Evolutionary conservation across 768 basidiomycete species (phyloP).

Genomic region (Pleurotus ostreatus): DNA sequence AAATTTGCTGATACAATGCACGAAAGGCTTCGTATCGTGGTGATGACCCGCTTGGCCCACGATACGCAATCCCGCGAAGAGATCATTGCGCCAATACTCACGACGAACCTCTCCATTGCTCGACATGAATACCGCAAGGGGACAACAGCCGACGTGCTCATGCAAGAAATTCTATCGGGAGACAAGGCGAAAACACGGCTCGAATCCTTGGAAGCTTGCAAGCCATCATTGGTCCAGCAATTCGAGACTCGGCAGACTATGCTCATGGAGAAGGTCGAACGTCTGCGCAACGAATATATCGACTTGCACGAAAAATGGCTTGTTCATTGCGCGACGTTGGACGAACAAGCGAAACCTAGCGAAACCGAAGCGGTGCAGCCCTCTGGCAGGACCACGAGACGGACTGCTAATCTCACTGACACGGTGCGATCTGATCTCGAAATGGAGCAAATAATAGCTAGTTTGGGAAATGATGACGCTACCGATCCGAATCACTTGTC

Average conservation of each 20-base stretch:
- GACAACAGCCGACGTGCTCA: constrained; percentile 36
- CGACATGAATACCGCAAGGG: constrained; percentile 17
- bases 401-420: constrained; percentile 73
- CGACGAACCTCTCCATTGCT: constrained; percentile 50
- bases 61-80: constrained; percentile 62
- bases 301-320: constrained; percentile 69
- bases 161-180: constrained; percentile 43
- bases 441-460: constrained; percentile 97
- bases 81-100: constrained; percentile 58
- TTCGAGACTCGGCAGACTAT: constrained; percentile 50
- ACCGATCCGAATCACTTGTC: constrained; percentile 92
- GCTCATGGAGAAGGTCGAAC: constrained; percentile 49
- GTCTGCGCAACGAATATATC: constrained; percentile 64
- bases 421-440: constrained; percentile 92
- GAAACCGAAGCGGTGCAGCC: constrained; percentile 33
- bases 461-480: constrained; percentile 85
- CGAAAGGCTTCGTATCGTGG: constrained; percentile 61
- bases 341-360: constrained; percentile 47
- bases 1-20: constrained; percentile 40
- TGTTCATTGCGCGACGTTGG: constrained; percentile 64
- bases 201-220: constrained; percentile 34
- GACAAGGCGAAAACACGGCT: constrained; percentile 28
- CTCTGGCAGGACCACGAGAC: constrained; percentile 62
- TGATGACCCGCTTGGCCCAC: constrained; percentile 55
- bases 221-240: constrained; percentile 47